Evolutionary conservation across 352 stramenopile genomes (phyloP), one percentile per base, ranked within the genome.

Genomic region (Achlya hypogyna): DNA sequence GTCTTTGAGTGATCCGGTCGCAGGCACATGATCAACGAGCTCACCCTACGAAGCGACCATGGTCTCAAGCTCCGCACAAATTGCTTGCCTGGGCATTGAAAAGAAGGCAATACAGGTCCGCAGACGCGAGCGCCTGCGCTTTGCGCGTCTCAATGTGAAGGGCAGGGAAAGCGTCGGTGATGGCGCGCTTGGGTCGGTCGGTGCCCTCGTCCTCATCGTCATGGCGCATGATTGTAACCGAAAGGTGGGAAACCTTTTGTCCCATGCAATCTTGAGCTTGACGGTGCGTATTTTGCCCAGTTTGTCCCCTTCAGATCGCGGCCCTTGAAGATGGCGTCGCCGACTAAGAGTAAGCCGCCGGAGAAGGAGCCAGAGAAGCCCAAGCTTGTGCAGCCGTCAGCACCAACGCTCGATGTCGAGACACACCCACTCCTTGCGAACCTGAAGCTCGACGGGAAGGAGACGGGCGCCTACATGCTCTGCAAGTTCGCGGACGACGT

Each of bases 401-500:
- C 38, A 18, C 38, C 32, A 10, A 27, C 22, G 54, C 35, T 64
- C 20, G 54, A 64, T 38, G 54, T 64, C 32, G 54, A 64, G 20
- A 51, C 4, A 6, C 54, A 69, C 40, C 51, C 51, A 14, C 34
- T 70, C 5, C 40, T 70, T 10, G 62, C 42, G 42, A 71, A 66
- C 32, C 35, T 93, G 31, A 93, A 82, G 65, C 74, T 93, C 42
- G 84, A 93, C 45, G 82, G 84, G 40, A 81, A 91, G 43, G 84
- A 86, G 28, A 78, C 88, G 40, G 84, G 84, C 10, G 70, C 81
- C 34, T 90, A 91, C 60, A 93, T 93, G 84, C 71, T 93, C 51
- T 93, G 84, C 69, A 93, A 91, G 64, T 82, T 88, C 63, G 81
- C 84, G 12, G 84, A 93, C 72, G 84, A 93, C 62, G 70, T 93